These are phyloP conservation scores for Neopestalotiopsis rosae DNA, from an alignment of 2,329 filamentous ascomycete genomes.

Conservation along the genomic window DNA sequence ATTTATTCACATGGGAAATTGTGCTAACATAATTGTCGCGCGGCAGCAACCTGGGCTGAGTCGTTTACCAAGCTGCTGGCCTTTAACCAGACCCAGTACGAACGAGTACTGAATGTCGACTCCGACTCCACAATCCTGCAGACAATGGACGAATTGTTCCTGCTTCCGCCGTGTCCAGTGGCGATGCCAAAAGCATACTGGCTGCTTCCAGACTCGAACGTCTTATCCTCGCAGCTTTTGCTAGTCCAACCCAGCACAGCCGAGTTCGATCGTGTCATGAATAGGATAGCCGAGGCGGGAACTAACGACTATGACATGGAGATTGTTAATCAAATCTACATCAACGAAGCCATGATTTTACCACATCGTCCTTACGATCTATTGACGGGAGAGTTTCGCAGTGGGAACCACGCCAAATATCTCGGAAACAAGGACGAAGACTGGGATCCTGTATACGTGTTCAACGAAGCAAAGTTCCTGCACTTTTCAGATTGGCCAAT, in stretches of 20 bases:
- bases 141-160: constrained; percentile 73
- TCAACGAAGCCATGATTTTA: constrained; percentile 61
- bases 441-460: constrained; percentile 62
- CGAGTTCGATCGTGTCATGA: constrained; percentile 50
- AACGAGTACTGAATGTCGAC: constrained; percentile 56
- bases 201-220: constrained; percentile 58
- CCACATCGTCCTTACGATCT: constrained; percentile 69
- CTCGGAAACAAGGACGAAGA: constrained; percentile 44
- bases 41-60: constrained; percentile 61
- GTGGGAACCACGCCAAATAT: constrained; percentile 51
- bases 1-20: not conserved
- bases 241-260: constrained; percentile 62
- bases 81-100: constrained; percentile 70
- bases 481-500: constrained; percentile 77
- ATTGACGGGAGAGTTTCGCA: constrained; percentile 67
- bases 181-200: constrained; percentile 78
- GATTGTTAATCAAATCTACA: constrained; percentile 67
- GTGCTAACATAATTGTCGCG: not conserved
- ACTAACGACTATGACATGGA: constrained; percentile 67
- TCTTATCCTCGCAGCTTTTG: constrained; percentile 66
- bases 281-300: constrained; percentile 37
- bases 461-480: constrained; percentile 67
- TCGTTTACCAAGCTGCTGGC: constrained; percentile 72
- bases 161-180: constrained; percentile 63
- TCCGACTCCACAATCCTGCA: constrained; percentile 69